Evolutionary conservation across 1,284 basidiomycete species (phyloP).

Genomic region (Xerocomus amazonicus): DNA sequence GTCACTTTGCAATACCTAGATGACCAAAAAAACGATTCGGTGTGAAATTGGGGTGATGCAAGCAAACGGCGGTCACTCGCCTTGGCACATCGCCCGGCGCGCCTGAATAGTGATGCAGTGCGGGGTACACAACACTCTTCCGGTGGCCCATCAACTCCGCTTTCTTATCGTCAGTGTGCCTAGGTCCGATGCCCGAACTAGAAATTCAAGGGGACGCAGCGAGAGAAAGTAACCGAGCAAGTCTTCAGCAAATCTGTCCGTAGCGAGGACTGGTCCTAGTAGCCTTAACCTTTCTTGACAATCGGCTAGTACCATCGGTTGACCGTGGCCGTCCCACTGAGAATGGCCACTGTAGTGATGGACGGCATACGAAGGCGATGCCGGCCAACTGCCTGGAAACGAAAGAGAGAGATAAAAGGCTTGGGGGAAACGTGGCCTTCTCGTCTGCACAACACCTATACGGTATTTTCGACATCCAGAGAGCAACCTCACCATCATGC

Average conservation of each 20-base stretch:
- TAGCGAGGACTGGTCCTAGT: too few species aligned
- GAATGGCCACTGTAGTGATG: too few species aligned
- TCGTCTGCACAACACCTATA: constrained; percentile 2
- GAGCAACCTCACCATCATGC: constrained; percentile 13
- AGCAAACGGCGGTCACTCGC: neutral
- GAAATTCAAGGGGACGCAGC: constrained; percentile 2
- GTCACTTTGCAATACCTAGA: neutral
- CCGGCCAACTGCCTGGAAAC: constrained; percentile 1
- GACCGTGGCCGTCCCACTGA: too few species aligned
- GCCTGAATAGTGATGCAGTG: constrained; percentile 9
- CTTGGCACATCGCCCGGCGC: constrained; percentile 6
- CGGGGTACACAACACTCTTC: neutral
- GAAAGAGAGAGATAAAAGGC: constrained; percentile 6
- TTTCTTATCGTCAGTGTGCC: neutral
- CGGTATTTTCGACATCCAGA: neutral
- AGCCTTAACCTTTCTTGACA: too few species aligned
- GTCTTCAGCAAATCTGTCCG: too few species aligned
- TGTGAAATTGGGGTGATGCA: neutral
- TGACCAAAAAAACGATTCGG: neutral
- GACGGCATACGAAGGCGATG: neutral
- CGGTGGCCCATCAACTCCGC: neutral
- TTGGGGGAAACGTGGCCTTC: neutral
- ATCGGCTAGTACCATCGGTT: too few species aligned
- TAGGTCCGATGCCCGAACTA: constrained; percentile 1
- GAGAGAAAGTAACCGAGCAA: constrained; percentile 1